phyloP scores from a whole-genome alignment of 139 green algal species.

The Chlorella sp. region DNA sequence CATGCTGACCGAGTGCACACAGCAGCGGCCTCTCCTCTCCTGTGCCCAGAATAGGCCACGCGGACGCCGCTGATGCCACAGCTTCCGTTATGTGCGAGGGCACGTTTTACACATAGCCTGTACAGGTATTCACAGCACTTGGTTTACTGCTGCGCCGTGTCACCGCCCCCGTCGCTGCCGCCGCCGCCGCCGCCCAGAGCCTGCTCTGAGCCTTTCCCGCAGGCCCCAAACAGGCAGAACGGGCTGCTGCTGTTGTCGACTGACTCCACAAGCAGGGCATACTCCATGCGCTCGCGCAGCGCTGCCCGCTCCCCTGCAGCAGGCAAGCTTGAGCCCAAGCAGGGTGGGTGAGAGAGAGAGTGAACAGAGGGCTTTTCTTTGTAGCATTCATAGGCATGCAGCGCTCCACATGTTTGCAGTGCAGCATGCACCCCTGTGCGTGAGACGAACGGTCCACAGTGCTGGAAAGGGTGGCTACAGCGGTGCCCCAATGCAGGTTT shows the following conservation, averaged over 20 bases:
- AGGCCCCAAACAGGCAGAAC: slow-evolving; percentile 14
- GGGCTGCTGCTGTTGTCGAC: slow-evolving; percentile 6
- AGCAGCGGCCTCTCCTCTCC: too few relatives aligned
- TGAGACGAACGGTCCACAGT: not conserved
- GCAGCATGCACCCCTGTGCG: too few relatives aligned
- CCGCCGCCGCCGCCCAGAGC: not conserved
- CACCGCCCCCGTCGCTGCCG: not conserved
- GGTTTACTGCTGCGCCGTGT: not conserved
- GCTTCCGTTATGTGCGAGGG: not conserved
- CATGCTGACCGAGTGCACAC: too few relatives aligned
- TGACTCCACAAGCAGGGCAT: not conserved
- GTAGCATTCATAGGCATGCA: not conserved
- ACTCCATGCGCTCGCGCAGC: slow-evolving; percentile 17
- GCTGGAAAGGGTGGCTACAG: too few relatives aligned
- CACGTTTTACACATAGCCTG: not conserved
- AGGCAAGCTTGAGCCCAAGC: not conserved
- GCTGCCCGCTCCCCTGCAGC: slow-evolving; percentile 3
- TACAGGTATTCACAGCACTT: too few relatives aligned
- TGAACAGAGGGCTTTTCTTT: not conserved
- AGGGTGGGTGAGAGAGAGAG: not conserved
- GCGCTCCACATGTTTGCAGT: not conserved
- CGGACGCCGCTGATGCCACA: too few relatives aligned
- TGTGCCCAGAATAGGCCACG: too few relatives aligned
- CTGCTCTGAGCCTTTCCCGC: not conserved
- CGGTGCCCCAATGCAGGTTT: too few relatives aligned